Evolutionary conservation across 2,329 filamentous ascomycete species (phyloP).

Genomic region (Paradendryphiella salina): DNA sequence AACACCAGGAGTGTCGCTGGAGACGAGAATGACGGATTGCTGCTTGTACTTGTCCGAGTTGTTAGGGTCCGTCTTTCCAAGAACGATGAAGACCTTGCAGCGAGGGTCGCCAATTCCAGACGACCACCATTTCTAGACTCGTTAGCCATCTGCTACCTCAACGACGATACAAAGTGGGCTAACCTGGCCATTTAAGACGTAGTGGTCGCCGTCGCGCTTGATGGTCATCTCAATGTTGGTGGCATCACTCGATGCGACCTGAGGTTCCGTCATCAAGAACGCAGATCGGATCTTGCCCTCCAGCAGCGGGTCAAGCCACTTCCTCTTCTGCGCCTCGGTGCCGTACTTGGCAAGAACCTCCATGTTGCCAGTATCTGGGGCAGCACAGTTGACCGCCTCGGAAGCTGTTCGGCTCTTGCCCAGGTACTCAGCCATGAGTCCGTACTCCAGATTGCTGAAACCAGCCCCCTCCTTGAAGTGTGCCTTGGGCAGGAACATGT

Average conservation of each 20-base stretch:
- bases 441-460: conserved; percentile 94
- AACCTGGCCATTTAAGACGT: conserved; percentile 85
- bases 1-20: conserved; percentile 77
- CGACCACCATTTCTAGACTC: conserved; percentile 98
- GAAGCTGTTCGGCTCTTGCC: conserved; percentile 77
- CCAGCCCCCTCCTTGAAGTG: conserved; percentile 96
- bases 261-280: conserved; percentile 92
- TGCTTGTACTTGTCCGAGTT: conserved; percentile 81
- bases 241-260: conserved; percentile 85
- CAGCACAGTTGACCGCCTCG: conserved; percentile 82
- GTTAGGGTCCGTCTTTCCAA: conserved; percentile 84
- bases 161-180: conserved; percentile 20
- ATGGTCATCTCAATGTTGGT: conserved; percentile 90
- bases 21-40: conserved; percentile 91
- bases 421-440: conserved; percentile 93
- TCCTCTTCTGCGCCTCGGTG: conserved; percentile 77
- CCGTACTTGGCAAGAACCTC: conserved; percentile 92
- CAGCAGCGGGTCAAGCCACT: conserved; percentile 81
- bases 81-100: conserved; percentile 92
- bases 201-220: conserved; percentile 79
- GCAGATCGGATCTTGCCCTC: conserved; percentile 84
- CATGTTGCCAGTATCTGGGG: conserved; percentile 94
- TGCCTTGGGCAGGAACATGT: conserved; percentile 94
- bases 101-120: conserved; percentile 91
- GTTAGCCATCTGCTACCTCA: conserved; percentile 41